phyloP scores from a whole-genome alignment of 345 rosid species.

The Linum usitatissimum region DNA sequence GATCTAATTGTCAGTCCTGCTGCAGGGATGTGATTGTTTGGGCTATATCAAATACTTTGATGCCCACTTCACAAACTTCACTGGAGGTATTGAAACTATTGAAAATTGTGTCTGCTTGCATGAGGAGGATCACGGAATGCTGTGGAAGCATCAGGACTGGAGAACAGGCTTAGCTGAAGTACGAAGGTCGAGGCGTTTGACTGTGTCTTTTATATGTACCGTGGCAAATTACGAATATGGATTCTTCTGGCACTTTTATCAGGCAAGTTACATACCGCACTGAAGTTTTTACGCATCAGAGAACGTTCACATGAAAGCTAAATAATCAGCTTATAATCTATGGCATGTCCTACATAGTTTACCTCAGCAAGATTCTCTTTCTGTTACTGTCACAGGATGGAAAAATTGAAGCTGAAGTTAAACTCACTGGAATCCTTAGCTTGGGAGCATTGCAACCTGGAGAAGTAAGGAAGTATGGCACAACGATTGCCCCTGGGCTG shows the following conservation, averaged over 20 bases:
- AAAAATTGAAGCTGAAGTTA: slow-evolving; percentile 87
- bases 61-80: slow-evolving; percentile 81
- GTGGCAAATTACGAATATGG: slow-evolving; percentile 92
- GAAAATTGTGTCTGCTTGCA: slow-evolving; percentile 88
- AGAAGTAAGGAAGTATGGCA: slow-evolving; percentile 77
- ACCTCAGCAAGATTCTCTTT: neutral
- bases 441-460: slow-evolving; percentile 88
- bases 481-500: slow-evolving; percentile 78
- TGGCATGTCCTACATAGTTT: too few relatives aligned
- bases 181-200: slow-evolving; percentile 73
- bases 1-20: slow-evolving; percentile 1
- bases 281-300: neutral
- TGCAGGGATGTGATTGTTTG: slow-evolving; percentile 83
- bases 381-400: slow-evolving; percentile 51
- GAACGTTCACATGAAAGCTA: too few relatives aligned
- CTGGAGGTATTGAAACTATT: slow-evolving; percentile 85
- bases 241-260: slow-evolving; percentile 90
- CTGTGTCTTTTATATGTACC: slow-evolving; percentile 73
- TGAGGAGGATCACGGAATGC: slow-evolving; percentile 85
- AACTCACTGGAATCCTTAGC: slow-evolving; percentile 85
- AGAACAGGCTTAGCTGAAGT: slow-evolving; percentile 94
- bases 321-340: too few relatives aligned
- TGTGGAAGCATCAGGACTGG: slow-evolving; percentile 99
- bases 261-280: slow-evolving; percentile 33
- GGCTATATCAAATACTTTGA: slow-evolving; percentile 81